A percentile compares a stretch with the other conserved stretches of the same genome.
Conservation (phyloP, 1,284 basidiomycete species). For the Xerocomus cyaneibrunnescens region DNA sequence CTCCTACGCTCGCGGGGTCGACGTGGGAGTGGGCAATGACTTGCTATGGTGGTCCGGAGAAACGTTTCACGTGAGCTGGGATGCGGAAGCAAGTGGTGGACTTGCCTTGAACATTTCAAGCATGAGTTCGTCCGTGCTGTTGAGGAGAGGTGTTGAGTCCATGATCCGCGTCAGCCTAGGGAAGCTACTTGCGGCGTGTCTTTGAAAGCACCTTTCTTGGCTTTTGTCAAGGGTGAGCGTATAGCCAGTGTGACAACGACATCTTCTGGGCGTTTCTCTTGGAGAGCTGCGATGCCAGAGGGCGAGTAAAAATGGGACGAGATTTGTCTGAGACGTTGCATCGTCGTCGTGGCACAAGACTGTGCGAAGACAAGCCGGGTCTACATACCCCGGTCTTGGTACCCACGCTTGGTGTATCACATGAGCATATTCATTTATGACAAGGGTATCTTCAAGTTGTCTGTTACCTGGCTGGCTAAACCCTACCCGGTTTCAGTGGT, state of each 20-base stretch:
- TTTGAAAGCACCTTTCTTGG: slow-evolving; percentile 79
- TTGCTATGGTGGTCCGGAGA: slow-evolving; percentile 43
- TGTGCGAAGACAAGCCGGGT: background rate
- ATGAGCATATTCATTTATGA: no score
- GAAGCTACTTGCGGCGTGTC: slow-evolving; percentile 57
- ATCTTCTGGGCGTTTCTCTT: slow-evolving; percentile 64
- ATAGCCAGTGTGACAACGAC: slow-evolving; percentile 80
- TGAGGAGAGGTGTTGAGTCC: slow-evolving; percentile 3
- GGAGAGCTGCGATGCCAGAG: slow-evolving; percentile 44
- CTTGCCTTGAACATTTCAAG: slow-evolving; percentile 73
- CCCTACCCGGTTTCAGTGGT: no score
- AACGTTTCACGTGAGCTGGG: background rate
- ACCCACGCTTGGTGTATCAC: no score
- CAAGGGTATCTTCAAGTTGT: no score
- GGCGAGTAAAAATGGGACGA: slow-evolving; percentile 55
- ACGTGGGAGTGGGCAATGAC: slow-evolving; percentile 60
- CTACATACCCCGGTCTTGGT: no score
- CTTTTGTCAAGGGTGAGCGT: slow-evolving; percentile 72
- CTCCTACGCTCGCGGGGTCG: slow-evolving; percentile 69
- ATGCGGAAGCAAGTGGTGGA: background rate
- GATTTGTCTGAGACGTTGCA: slow-evolving; percentile 62
- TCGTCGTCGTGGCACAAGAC: slow-evolving; percentile 21
- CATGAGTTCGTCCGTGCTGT: slow-evolving; percentile 73
- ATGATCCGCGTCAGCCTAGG: background rate
- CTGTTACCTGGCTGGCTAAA: no score